A percentile compares a stretch with the other conserved stretches of the same genome.
These are phyloP conservation scores for Elongisporangium senticosum DNA, from an alignment of 352 stramenopile species.

Conservation along the genomic window DNA sequence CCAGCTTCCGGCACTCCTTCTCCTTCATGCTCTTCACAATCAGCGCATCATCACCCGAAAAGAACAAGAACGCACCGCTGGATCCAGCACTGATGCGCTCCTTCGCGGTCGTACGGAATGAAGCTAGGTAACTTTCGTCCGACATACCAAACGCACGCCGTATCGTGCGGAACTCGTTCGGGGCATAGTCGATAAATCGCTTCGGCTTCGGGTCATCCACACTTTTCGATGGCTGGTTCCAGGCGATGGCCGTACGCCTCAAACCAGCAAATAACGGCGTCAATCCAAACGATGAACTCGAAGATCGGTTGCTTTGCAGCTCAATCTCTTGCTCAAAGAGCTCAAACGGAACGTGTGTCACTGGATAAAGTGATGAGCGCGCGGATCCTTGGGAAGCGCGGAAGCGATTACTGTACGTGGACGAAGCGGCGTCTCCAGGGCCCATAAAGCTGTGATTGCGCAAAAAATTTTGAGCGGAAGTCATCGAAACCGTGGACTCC, in stretches of 20 bases:
- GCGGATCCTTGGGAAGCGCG: constrained; percentile 5
- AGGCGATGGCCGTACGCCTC: constrained; percentile 33
- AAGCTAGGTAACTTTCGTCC: constrained; percentile 64
- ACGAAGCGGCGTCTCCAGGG: constrained; percentile 2
- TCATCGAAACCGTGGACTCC: constrained; percentile 4
- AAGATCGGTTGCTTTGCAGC: constrained; percentile 43
- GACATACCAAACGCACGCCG: constrained; percentile 52
- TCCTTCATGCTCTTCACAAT: constrained; percentile 79
- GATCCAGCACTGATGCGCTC: constrained; percentile 75
- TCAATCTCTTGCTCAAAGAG: constrained; percentile 75
- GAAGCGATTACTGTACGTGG: constrained; percentile 1
- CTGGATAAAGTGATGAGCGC: constrained; percentile 57
- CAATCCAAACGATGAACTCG: constrained; percentile 15
- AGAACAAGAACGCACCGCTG: constrained; percentile 80
- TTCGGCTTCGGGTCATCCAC: constrained; percentile 54
- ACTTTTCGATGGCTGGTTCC: constrained; percentile 28
- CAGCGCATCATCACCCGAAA: constrained; percentile 64
- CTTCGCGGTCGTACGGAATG: constrained; percentile 70
- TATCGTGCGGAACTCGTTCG: constrained; percentile 59
- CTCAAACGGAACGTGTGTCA: constrained; percentile 71
- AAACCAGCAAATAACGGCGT: constrained; percentile 44
- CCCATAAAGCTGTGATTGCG: constrained; percentile 4
- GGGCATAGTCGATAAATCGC: constrained; percentile 73
- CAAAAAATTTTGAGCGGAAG: constrained; percentile 1
- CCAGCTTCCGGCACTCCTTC: constrained; percentile 66